Percentiles rank a stretch among this genome's conserved stretches.
These are phyloP conservation scores for Neocatenulostroma microsporum DNA, from an alignment of 2,329 filamentous ascomycete species.

Conservation along the genomic window DNA sequence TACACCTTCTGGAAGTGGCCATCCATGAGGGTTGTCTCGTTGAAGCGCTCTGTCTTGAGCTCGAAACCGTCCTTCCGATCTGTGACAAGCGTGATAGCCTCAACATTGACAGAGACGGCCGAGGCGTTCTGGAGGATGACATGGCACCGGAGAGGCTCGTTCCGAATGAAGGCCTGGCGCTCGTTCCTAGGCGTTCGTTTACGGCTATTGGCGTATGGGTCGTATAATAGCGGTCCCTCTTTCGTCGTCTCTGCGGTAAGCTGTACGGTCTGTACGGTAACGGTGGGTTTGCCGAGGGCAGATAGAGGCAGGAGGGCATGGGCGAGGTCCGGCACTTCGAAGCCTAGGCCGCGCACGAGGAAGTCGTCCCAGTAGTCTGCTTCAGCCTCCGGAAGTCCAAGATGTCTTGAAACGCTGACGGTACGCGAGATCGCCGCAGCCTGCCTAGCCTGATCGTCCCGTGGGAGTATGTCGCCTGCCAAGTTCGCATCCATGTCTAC, in stretches of 20 bases:
- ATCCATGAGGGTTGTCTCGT: constrained; percentile 64
- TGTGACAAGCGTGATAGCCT: constrained; percentile 66
- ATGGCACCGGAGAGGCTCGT: constrained; percentile 68
- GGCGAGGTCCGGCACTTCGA: constrained; percentile 43
- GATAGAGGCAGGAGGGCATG: constrained; percentile 16
- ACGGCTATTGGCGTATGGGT: constrained; percentile 71
- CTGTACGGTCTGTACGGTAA: constrained; percentile 4
- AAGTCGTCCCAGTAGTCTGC: constrained; percentile 98
- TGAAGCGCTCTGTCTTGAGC: constrained; percentile 54
- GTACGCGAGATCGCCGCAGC: constrained; percentile 80
- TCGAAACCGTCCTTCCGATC: constrained; percentile 52
- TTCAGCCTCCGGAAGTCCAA: constrained; percentile 62
- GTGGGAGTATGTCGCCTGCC: constrained; percentile 8
- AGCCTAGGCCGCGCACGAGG: constrained; percentile 66
- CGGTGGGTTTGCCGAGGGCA: neutral
- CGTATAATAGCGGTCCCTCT: constrained; percentile 73
- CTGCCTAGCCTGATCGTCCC: constrained; percentile 80
- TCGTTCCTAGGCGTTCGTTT: constrained; percentile 44
- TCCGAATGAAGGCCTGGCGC: constrained; percentile 60
- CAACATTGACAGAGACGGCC: constrained; percentile 84
- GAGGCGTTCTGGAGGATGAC: constrained; percentile 90
- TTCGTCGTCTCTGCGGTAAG: too few species aligned
- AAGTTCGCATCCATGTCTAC: constrained; percentile 16
- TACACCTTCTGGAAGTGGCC: constrained; percentile 74
- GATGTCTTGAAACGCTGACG: constrained; percentile 63